Base-by-base conservation (phyloP, 176 grass and related monocot genomes). In the Rhipidocladum racemiflorum region DNA sequence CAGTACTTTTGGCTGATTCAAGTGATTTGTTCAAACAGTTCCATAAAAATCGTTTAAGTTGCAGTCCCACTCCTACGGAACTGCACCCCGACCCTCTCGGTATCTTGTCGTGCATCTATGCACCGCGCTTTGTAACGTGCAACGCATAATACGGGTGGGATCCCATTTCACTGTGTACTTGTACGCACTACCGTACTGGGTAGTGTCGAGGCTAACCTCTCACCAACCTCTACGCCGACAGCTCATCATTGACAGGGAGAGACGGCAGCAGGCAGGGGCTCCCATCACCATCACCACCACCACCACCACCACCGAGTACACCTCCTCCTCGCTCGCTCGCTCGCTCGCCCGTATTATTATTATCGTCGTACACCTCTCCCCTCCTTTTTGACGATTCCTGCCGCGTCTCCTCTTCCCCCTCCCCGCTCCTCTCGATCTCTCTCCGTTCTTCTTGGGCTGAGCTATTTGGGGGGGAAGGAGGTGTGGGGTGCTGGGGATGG, bases 181-280 rank as follows among this genome's bases (percentile, higher is more conserved):
- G 6, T 32, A 17, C 2, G 24, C 12, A 2, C 1, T 27, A 12
- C 3, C 21, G 9, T 75, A 11, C 42, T 23, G 16, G 17, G 46
- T 0, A 28, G 59, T 10, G 3, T 0, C 9, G 83, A 86, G 25
- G 21, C 4, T 5, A 75, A 68, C 78, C 20, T 59, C 39, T 20
- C 85, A 75, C 78, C 70, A 40, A 81, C 85, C 46, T 49, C 45
- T 7, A 20, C 83, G 55, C 79, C 40, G 79, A 81, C 85, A 87
- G 32, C 85, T 76, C 85, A 42, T 54, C 64, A 7, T n/a, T 77
- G 79, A 76, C 7, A 46, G 63, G 12, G 71, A 87, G 63, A 8
- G 72, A 56, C 84, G 9, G 59, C 55, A 5, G 9, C 21, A 1
- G 11, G 21, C 3, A 46, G 59, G 40, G 61, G 43, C 43, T 77